A percentile compares a stretch with the other conserved stretches of the same genome.
Evolutionary conservation across 768 basidiomycete genomes (phyloP).

Genomic region (Hygrophorus russula): DNA sequence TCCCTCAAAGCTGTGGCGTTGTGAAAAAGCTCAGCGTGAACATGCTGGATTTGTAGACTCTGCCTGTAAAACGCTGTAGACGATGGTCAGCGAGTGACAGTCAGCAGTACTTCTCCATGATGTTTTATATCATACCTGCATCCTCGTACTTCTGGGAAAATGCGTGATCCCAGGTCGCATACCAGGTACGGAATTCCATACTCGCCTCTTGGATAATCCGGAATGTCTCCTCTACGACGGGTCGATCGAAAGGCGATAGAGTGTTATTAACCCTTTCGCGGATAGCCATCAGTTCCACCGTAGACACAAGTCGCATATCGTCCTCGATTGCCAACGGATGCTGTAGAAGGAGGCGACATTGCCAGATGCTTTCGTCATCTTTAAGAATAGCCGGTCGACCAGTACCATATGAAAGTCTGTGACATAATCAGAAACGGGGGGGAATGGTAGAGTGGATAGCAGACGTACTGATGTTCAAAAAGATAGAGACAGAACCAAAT

Average conservation of each 20-base stretch:
- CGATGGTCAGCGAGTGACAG: not conserved
- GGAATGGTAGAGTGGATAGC: not conserved
- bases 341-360: conserved; percentile 67
- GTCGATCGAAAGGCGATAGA: conserved; percentile 66
- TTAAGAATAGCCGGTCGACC: conserved; percentile 88
- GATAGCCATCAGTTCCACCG: conserved; percentile 85
- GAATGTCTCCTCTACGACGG: conserved; percentile 64
- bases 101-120: not conserved
- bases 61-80: conserved; percentile 72
- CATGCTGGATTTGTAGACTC: conserved; percentile 76
- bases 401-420: conserved; percentile 89
- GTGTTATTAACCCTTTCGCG: conserved; percentile 80
- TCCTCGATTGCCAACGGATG: conserved; percentile 88
- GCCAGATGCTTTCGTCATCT: conserved; percentile 84
- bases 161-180: conserved; percentile 63
- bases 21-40: conserved; percentile 80
- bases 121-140: conserved; percentile 39
- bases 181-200: conserved; percentile 74
- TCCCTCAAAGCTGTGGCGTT: conserved; percentile 75
- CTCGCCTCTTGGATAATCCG: conserved; percentile 63
- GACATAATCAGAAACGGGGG: not conserved
- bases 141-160: conserved; percentile 79
- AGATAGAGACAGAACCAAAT: conserved; percentile 93
- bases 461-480: conserved; percentile 84
- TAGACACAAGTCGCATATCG: conserved; percentile 91